Evolutionary conservation across 129 eudicot genomes (phyloP).

Genomic region (Helianthus tuberosus): DNA sequence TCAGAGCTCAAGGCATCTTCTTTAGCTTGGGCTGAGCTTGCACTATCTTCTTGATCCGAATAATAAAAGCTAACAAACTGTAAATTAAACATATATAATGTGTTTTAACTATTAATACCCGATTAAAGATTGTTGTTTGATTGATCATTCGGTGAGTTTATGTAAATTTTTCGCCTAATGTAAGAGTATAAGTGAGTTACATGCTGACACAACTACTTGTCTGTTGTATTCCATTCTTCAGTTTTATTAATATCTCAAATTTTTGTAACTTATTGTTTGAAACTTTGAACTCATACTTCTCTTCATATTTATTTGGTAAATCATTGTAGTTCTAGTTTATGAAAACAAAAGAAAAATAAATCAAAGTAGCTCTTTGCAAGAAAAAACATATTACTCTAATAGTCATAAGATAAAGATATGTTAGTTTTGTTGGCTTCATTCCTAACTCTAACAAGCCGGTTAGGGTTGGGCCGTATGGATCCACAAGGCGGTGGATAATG

Average conservation of each 20-base stretch:
- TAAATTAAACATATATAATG: constrained; percentile 43
- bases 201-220: constrained; percentile 31
- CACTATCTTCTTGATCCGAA: constrained; percentile 64
- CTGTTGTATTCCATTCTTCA: constrained; percentile 28
- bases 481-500: too few relatives aligned
- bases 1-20: constrained; percentile 84
- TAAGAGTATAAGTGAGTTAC: constrained; percentile 37
- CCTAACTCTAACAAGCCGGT: too few relatives aligned
- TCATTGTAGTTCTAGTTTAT: too few relatives aligned
- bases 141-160: constrained; percentile 19
- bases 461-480: too few relatives aligned
- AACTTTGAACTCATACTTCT: not conserved
- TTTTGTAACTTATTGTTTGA: not conserved
- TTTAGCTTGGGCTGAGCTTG: constrained; percentile 97
- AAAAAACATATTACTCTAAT: too few relatives aligned
- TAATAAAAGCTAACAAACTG: constrained; percentile 54
- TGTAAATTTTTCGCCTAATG: constrained; percentile 37
- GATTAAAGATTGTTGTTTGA: constrained; percentile 23
- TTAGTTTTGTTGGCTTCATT: too few relatives aligned
- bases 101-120: constrained; percentile 27
- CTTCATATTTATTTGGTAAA: not conserved
- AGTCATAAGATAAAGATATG: too few relatives aligned
- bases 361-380: too few relatives aligned
- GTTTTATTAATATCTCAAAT: constrained; percentile 19
- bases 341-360: too few relatives aligned